A percentile compares a stretch with the other conserved stretches of the same genome.
phyloP scores from a whole-genome alignment of 2,329 filamentous ascomycete species.

The Rhynchosporium secalis region DNA sequence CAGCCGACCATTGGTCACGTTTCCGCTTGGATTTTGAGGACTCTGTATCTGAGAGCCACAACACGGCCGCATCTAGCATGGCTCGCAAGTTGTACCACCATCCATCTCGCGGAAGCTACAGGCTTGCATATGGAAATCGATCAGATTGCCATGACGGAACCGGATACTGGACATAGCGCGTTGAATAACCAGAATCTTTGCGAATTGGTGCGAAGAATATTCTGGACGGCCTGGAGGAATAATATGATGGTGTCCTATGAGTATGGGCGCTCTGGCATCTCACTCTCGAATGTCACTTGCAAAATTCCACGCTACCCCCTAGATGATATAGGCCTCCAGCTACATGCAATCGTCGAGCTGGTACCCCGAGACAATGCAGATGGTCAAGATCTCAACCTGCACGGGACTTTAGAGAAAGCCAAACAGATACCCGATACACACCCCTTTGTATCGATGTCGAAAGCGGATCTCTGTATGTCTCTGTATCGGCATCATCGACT shows the following conservation, averaged over 20 bases:
- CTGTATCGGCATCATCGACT: constrained; percentile 46
- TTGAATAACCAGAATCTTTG: constrained; percentile 19
- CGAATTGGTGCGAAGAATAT: constrained; percentile 34
- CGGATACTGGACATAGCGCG: background rate
- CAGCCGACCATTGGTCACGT: constrained; percentile 32
- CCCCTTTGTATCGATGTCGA: constrained; percentile 40
- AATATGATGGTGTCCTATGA: constrained; percentile 41
- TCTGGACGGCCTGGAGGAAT: constrained; percentile 37
- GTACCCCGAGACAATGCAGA: constrained; percentile 20
- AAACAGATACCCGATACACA: constrained; percentile 26
- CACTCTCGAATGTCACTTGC: constrained; percentile 32
- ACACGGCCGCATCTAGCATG: constrained; percentile 33
- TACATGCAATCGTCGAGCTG: constrained; percentile 23
- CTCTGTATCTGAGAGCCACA: constrained; percentile 31
- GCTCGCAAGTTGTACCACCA: constrained; percentile 30
- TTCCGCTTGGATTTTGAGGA: constrained; percentile 28
- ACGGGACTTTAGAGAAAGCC: constrained; percentile 17
- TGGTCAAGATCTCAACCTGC: constrained; percentile 15
- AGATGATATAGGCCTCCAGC: constrained; percentile 13
- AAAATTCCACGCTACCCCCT: constrained; percentile 1
- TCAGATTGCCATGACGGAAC: constrained; percentile 27
- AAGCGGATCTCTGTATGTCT: constrained; percentile 38
- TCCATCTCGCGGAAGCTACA: constrained; percentile 35
- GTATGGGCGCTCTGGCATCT: constrained; percentile 39
- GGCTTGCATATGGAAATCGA: constrained; percentile 36